These are phyloP conservation scores for Combretum micranthum DNA, from an alignment of 345 rosid species.

Conservation along the genomic window DNA sequence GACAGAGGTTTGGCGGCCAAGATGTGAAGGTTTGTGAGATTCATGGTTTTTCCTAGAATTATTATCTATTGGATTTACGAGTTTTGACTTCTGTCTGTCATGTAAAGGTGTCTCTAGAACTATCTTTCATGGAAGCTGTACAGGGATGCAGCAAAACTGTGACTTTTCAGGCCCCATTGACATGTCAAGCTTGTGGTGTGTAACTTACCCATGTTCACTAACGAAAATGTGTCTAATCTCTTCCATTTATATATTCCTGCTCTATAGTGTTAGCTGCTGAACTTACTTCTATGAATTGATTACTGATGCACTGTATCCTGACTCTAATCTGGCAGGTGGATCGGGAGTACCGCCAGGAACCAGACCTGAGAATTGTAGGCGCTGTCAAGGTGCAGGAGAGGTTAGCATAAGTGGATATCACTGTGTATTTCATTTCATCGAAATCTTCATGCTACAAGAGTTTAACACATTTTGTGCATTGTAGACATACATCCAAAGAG, in stretches of 20 bases:
- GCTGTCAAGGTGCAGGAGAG: slow-evolving; percentile 88
- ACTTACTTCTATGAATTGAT: not conserved
- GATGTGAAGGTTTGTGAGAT: slow-evolving; percentile 72
- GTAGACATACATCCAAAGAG: slow-evolving; percentile 55
- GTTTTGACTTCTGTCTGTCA: slow-evolving; percentile 10
- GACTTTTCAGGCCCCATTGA: slow-evolving; percentile 71
- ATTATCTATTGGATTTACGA: not conserved
- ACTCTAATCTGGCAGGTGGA: slow-evolving; percentile 49
- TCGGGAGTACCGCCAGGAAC: slow-evolving; percentile 98
- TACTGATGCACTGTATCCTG: not conserved
- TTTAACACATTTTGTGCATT: slow-evolving; percentile 8
- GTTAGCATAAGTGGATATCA: slow-evolving; percentile 21
- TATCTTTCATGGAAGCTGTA: slow-evolving; percentile 99
- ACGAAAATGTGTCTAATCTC: not conserved
- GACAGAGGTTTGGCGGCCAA: slow-evolving; percentile 67
- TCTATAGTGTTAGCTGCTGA: too few species aligned
- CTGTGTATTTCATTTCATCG: not conserved
- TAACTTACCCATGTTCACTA: too few species aligned
- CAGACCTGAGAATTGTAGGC: slow-evolving; percentile 76
- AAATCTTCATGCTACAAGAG: not conserved
- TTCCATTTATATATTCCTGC: not conserved
- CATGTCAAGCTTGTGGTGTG: slow-evolving; percentile 92
- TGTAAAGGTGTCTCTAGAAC: slow-evolving; percentile 63
- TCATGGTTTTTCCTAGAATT: slow-evolving; percentile 6
- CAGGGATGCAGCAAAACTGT: slow-evolving; percentile 88